These are phyloP conservation scores for Fusarium sp. DNA, from an alignment of 2,329 filamentous ascomycete genomes.

Conservation along the genomic window DNA sequence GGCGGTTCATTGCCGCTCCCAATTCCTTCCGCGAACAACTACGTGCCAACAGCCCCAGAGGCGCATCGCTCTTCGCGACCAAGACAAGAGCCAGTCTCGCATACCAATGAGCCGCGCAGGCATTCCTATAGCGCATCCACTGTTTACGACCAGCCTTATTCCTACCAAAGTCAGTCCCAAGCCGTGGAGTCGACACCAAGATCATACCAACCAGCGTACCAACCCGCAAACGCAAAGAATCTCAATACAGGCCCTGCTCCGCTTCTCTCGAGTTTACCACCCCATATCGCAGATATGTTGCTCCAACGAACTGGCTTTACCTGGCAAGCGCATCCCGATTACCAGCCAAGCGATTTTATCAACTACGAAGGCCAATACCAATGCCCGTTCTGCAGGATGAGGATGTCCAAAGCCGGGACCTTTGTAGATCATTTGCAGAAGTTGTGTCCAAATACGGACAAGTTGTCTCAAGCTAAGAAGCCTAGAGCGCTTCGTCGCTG, in stretches of 20 bases:
- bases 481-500: neutral
- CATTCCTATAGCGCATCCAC: neutral
- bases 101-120: neutral
- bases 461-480: neutral
- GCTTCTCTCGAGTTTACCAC: neutral
- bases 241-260: neutral
- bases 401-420: neutral
- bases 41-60: neutral
- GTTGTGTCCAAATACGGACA: neutral
- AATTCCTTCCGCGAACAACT: neutral
- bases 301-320: neutral
- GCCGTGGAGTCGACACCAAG: constrained; percentile 7
- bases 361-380: constrained; percentile 7
- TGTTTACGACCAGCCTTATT: constrained; percentile 9
- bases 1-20: constrained; percentile 2
- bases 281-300: neutral
- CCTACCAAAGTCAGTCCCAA: neutral
- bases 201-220: neutral
- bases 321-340: neutral
- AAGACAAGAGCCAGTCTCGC: neutral
- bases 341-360: constrained; percentile 11
- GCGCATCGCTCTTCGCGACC: neutral
- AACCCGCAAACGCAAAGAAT: neutral
- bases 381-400: constrained; percentile 23
- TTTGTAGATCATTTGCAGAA: constrained; percentile 20